Evolutionary conservation across 345 rosid genomes (phyloP).

Genomic region (Hevea brasiliensis): DNA sequence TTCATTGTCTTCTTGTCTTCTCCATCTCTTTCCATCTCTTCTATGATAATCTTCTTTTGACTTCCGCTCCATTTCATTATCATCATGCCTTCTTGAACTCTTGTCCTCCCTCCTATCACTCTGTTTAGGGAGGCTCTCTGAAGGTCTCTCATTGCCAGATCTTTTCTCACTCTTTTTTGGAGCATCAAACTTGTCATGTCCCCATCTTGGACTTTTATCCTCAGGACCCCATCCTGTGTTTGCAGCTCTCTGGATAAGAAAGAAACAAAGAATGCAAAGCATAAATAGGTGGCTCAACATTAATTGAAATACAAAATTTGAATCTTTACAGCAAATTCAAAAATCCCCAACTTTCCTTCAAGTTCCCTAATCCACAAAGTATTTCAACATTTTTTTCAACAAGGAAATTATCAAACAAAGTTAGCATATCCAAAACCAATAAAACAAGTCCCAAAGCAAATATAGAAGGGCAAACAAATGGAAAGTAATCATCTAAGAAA

Average conservation of each 20-base stretch:
- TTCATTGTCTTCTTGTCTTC: slow-evolving; percentile 24
- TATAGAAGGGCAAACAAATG: not conserved
- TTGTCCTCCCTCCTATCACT: slow-evolving; percentile 15
- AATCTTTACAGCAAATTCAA: not conserved
- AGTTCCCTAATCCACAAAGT: not conserved
- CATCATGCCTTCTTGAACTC: slow-evolving; percentile 28
- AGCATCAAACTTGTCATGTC: slow-evolving; percentile 66
- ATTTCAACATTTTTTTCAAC: not conserved
- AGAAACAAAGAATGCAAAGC: slow-evolving; percentile 14
- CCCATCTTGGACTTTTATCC: slow-evolving; percentile 66
- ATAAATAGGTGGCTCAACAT: slow-evolving; percentile 13
- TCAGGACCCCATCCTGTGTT: slow-evolving; percentile 83
- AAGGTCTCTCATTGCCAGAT: slow-evolving; percentile 24
- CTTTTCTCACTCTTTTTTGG: slow-evolving; percentile 39
- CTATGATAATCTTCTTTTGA: slow-evolving; percentile 18
- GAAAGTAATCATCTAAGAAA: not conserved
- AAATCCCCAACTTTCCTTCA: not conserved
- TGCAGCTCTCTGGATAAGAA: slow-evolving; percentile 78
- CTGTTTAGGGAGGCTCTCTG: slow-evolving; percentile 12
- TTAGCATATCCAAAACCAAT: not conserved
- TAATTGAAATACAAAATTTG: not conserved
- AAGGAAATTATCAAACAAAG: not conserved
- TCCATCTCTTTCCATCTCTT: slow-evolving; percentile 37
- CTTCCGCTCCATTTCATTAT: not conserved
- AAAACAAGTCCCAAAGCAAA: not conserved